Conservation (phyloP, 768 basidiomycete genomes). For the Amanita pseudoporphyria region DNA sequence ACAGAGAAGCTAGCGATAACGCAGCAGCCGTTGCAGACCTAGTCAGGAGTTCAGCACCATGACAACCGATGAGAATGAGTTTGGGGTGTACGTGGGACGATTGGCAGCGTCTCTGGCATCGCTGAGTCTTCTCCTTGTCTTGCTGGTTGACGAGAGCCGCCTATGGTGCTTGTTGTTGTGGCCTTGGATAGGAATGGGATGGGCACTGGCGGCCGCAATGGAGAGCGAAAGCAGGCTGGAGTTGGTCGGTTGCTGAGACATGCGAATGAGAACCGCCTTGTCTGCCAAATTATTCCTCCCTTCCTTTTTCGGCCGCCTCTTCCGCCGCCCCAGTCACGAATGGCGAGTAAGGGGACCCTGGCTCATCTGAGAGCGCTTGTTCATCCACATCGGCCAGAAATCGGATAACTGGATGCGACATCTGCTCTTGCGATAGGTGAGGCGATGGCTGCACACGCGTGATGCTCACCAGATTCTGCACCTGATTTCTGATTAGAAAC, state of each 20-base stretch:
- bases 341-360: no score
- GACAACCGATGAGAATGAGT: background rate
- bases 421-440: no score
- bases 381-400: no score
- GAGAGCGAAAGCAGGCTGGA: slow-evolving; percentile 62
- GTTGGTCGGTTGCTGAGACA: slow-evolving; percentile 5
- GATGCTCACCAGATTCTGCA: no score
- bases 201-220: slow-evolving; percentile 43
- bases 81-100: slow-evolving; percentile 56
- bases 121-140: slow-evolving; percentile 61
- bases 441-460: no score
- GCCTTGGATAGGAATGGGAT: slow-evolving; percentile 29
- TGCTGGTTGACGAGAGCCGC: slow-evolving; percentile 60
- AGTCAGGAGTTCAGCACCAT: background rate
- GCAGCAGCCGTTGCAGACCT: slow-evolving; percentile 20
- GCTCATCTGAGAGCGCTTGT: no score
- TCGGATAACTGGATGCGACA: no score
- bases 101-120: slow-evolving; percentile 73
- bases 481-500: no score
- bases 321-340: background rate
- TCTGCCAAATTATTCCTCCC: background rate
- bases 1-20: slow-evolving; percentile 35
- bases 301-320: background rate
- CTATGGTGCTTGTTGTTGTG: slow-evolving; percentile 44
- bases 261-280: background rate